phyloP scores from a whole-genome alignment of 2,329 filamentous ascomycete species.

The Penicillium sp. region DNA sequence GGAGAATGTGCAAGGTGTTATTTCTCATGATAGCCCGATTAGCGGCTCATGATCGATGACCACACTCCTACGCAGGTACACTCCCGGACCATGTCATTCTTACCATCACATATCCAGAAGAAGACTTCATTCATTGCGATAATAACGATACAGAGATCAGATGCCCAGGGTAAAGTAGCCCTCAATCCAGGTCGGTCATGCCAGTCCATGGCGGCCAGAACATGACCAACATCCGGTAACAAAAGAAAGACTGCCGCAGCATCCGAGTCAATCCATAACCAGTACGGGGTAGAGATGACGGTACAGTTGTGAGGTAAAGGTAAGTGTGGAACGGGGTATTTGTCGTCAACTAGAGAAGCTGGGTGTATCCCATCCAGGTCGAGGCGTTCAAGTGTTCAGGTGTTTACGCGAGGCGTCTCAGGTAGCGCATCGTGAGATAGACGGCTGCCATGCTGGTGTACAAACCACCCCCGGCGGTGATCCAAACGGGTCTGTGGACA shows the following conservation, averaged over 20 bases:
- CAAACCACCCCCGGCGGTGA: conserved; percentile 29
- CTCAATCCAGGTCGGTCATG: conserved; percentile 16
- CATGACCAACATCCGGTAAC: conserved; percentile 8
- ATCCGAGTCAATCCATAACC: conserved; percentile 8
- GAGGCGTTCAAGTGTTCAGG: background rate
- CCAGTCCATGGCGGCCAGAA: conserved; percentile 16
- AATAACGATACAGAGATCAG: conserved; percentile 1
- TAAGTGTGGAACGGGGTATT: background rate
- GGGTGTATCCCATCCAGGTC: background rate
- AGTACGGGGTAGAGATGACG: conserved; percentile 8
- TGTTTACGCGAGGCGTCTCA: conserved; percentile 24
- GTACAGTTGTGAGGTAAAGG: conserved; percentile 2
- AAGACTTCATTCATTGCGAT: too few species aligned
- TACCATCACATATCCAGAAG: conserved; percentile 2
- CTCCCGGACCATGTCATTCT: conserved; percentile 9
- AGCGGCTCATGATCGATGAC: too few species aligned
- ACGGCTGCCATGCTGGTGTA: conserved; percentile 35
- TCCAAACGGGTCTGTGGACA: conserved; percentile 34
- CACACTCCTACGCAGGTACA: too few species aligned
- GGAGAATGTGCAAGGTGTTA: too few species aligned
- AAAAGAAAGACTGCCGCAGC: conserved; percentile 18
- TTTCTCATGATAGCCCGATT: too few species aligned
- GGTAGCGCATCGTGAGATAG: conserved; percentile 32
- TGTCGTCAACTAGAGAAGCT: conserved; percentile 2
- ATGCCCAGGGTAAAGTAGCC: conserved; percentile 26